These are phyloP conservation scores for Globisporangium cystogenes DNA, from an alignment of 352 stramenopile species.

Conservation along the genomic window DNA sequence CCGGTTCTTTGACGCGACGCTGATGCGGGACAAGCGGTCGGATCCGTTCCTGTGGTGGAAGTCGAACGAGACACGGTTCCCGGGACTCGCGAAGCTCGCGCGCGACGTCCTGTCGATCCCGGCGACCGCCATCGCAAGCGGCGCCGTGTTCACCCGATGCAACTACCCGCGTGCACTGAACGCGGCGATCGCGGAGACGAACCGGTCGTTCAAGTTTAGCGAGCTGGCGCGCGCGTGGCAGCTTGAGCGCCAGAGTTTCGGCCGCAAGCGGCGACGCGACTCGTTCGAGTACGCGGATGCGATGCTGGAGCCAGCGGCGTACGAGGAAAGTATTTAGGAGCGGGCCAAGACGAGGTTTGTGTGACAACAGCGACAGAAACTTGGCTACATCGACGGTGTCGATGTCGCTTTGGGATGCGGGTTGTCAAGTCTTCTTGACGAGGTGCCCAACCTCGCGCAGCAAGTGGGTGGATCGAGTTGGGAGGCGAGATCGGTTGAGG, in stretches of 20 bases:
- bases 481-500: no score
- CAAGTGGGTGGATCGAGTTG: no score
- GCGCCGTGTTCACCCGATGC: constrained; percentile 64
- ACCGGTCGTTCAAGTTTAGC: constrained; percentile 74
- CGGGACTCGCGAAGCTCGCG: constrained; percentile 62
- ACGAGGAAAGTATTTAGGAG: constrained; percentile 89
- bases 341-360: no score
- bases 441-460: no score
- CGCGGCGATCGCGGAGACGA: constrained; percentile 47
- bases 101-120: constrained; percentile 72
- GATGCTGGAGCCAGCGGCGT: constrained; percentile 56
- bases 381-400: no score
- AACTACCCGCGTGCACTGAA: constrained; percentile 58
- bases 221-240: constrained; percentile 71
- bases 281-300: constrained; percentile 74
- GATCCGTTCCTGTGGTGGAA: constrained; percentile 83
- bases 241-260: constrained; percentile 73
- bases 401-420: no score
- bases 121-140: constrained; percentile 57
- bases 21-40: constrained; percentile 75
- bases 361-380: no score
- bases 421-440: no score
- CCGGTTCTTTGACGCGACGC: constrained; percentile 76
- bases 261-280: constrained; percentile 63
- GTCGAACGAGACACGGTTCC: constrained; percentile 76